phyloP scores from a whole-genome alignment of 2,329 filamentous ascomycete genomes.

The Chaetomiaceae sp. region DNA sequence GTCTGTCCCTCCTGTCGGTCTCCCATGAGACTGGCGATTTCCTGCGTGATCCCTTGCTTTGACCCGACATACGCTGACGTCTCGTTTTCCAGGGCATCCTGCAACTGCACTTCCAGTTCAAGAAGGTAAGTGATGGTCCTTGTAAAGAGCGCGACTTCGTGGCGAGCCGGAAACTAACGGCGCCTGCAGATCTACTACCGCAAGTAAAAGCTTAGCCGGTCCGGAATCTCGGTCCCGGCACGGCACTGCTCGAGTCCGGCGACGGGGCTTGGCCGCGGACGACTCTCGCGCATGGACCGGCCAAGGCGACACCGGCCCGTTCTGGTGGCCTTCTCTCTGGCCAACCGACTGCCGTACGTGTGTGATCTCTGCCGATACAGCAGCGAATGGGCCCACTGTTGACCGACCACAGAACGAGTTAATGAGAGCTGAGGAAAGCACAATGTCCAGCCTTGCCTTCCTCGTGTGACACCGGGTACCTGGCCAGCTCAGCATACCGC shows the following conservation, averaged over 20 bases:
- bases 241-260: not conserved
- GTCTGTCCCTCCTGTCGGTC: not conserved
- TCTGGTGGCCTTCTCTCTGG: conserved; percentile 4
- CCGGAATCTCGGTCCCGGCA: not conserved
- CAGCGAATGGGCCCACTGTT: conserved; percentile 17
- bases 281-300: conserved; percentile 2
- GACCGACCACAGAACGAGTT: conserved; percentile 17
- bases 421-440: conserved; percentile 11
- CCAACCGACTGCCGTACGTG: conserved; percentile 12
- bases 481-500: conserved; percentile 17
- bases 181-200: conserved; percentile 50
- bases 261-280: not conserved
- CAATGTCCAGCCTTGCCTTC: conserved; percentile 13
- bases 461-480: conserved; percentile 15
- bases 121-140: conserved; percentile 62
- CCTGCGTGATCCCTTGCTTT: not conserved
- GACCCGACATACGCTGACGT: conserved; percentile 8
- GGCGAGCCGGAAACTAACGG: conserved; percentile 19
- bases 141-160: not conserved
- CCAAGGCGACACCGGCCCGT: conserved; percentile 17
- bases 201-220: conserved; percentile 37
- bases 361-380: conserved; percentile 21
- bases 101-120: conserved; percentile 97
- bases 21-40: not conserved
- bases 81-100: conserved; percentile 67